phyloP scores from a whole-genome alignment of 1,284 basidiomycete species.

The Apiotrichum domesticum region DNA sequence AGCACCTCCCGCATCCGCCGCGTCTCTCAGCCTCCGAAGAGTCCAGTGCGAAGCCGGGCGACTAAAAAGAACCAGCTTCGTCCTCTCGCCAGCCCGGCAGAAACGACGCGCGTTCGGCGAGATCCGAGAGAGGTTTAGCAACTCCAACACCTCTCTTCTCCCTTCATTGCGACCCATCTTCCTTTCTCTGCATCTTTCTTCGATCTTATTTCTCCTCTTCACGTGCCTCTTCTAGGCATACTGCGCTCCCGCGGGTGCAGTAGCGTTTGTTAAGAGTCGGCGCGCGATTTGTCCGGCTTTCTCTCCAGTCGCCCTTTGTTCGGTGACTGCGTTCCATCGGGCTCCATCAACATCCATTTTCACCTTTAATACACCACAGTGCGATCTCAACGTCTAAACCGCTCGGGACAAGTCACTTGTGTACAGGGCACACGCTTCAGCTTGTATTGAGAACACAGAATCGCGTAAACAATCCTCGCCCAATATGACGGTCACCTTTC shows the following conservation, averaged over 20 bases:
- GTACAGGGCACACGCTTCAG: neutral
- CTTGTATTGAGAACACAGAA: neutral
- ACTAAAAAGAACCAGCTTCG: neutral
- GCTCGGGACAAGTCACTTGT: neutral
- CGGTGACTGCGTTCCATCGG: neutral
- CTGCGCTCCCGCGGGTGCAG: neutral
- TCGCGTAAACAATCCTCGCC: constrained; percentile 6
- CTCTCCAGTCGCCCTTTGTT: neutral
- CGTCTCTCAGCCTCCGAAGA: neutral
- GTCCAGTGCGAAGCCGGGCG: neutral
- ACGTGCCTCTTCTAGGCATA: no score
- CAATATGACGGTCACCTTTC: constrained; percentile 48
- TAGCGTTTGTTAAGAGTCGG: neutral
- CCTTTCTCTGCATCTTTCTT: neutral
- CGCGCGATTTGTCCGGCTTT: neutral
- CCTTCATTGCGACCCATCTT: neutral
- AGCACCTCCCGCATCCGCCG: neutral
- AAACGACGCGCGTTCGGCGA: constrained; percentile 1
- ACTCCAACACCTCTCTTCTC: neutral
- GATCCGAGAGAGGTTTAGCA: neutral
- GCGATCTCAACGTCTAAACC: neutral
- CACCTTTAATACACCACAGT: neutral
- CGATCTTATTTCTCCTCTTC: neutral
- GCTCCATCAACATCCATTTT: neutral
- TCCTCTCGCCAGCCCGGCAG: neutral